Conservation (phyloP, 352 stramenopile species). For the Pythium scleroteichum region DNA sequence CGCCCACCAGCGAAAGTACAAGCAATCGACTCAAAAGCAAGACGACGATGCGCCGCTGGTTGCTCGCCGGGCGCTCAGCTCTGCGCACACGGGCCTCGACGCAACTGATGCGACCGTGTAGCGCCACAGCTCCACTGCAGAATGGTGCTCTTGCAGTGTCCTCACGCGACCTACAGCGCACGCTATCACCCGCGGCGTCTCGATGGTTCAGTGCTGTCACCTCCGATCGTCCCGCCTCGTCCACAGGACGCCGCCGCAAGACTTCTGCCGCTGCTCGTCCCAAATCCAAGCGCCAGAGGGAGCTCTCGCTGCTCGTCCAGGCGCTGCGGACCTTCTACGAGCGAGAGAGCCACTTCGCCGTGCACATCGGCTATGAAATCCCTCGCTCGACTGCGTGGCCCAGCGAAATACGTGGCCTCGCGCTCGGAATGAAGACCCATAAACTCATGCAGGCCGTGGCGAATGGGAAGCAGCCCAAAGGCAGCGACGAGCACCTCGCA, state of each 20-base stretch:
- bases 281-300: slow-evolving; percentile 28
- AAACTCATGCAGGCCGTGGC: slow-evolving; percentile 47
- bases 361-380: slow-evolving; percentile 44
- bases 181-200: background rate
- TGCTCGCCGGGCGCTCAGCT: background rate
- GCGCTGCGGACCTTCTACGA: slow-evolving; percentile 57
- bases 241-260: slow-evolving; percentile 10
- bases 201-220: slow-evolving; percentile 8
- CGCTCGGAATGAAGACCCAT: slow-evolving; percentile 60
- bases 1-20: background rate
- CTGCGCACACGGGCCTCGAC: background rate
- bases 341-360: slow-evolving; percentile 64
- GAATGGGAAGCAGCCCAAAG: slow-evolving; percentile 27
- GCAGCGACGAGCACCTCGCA: slow-evolving; percentile 35
- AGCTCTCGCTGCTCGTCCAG: slow-evolving; percentile 43
- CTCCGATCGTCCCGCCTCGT: background rate
- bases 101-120: background rate
- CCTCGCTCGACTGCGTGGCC: slow-evolving; percentile 49
- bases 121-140: background rate
- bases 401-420: slow-evolving; percentile 46
- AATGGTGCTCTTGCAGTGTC: background rate
- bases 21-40: background rate
- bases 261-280: background rate
- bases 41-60: background rate
- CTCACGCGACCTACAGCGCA: background rate